phyloP scores from a whole-genome alignment of 768 basidiomycete genomes.

The Macrolepiota dolichaula region DNA sequence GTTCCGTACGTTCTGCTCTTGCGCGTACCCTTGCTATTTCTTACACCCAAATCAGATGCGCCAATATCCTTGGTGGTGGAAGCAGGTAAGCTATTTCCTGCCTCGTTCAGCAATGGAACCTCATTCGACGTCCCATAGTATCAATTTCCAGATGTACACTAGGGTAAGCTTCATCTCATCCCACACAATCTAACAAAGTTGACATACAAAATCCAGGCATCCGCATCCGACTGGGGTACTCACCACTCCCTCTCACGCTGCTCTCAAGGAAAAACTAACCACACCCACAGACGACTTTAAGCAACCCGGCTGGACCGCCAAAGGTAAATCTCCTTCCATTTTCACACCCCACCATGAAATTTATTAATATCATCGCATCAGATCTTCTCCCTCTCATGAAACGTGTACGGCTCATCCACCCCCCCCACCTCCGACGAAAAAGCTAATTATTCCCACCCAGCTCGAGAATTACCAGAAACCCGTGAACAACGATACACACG shows the following conservation, averaged over 20 bases:
- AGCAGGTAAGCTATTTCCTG: constrained; percentile 39
- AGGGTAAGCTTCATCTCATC: constrained; percentile 31
- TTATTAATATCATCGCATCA: constrained; percentile 17
- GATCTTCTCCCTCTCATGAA: constrained; percentile 74
- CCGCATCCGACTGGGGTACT: constrained; percentile 68
- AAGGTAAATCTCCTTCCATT: constrained; percentile 35
- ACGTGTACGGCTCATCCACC: constrained; percentile 31
- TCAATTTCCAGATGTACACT: constrained; percentile 81
- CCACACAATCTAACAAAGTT: neutral
- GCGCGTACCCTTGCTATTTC: neutral
- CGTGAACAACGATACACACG: constrained; percentile 61
- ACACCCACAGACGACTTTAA: constrained; percentile 64
- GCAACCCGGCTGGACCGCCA: constrained; percentile 62
- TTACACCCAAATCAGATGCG: constrained; percentile 41
- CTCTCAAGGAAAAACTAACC: constrained; percentile 4
- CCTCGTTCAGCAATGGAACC: neutral
- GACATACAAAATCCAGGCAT: constrained; percentile 39
- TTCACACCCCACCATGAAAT: constrained; percentile 1
- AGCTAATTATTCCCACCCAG: constrained; percentile 24
- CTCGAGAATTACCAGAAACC: constrained; percentile 80
- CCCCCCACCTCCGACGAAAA: neutral
- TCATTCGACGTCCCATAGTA: constrained; percentile 33
- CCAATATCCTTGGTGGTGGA: constrained; percentile 63
- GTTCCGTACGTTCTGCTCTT: constrained; percentile 50
- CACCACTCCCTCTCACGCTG: neutral